Base-by-base conservation (phyloP, 495 filamentous ascomycete genomes). In the Xylaria cubensis region DNA sequence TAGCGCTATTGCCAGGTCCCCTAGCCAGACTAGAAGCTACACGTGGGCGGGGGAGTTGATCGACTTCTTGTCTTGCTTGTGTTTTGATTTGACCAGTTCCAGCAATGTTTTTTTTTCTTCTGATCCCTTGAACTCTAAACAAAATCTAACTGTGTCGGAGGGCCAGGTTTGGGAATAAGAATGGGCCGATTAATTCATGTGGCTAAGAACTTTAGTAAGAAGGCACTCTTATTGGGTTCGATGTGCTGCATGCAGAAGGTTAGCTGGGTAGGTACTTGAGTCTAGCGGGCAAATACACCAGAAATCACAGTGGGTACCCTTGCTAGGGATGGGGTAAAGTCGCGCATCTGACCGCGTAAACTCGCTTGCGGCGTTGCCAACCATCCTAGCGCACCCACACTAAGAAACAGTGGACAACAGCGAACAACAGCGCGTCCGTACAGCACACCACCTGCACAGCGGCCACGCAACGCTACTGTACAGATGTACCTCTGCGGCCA, bases 281-380 rank as follows among this genome's bases (percentile, higher is more conserved):
- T 51, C 13, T 55, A 59, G 32, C 4, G 56, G 32, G 56, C 56
- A 17, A 59, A 32, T 19, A 39, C 26, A n/a, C 59, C 24, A 62
- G 1, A 42, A 44, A 21, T 41, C 19, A 12, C 4, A 63, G 61
- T 39, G 61, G 61, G 3, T 15, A 65, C 39, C 42, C 42, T 42
- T 65, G 63, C 63, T 34, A 17, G 42, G 26, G 29, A 50, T 32
- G 63, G 63, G 42, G 63, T 46, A 65, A 65, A 67, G 64, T 67
- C 64, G 64, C 64, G 64, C 64, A 67, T 67, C 64, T 67, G 64
- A 67, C 64, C 64, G 61, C 39, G 61, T 64, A 64, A 39, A 61
- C 26, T 64, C 61, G 59, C 34, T 41, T 62, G 55, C 17, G 55
- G 55, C 32, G 58, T 61, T 61, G 58, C 34, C 58, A 65, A 24